These are phyloP conservation scores for Fusarium lateritium DNA, from an alignment of 2,329 filamentous ascomycete species.

Conservation along the genomic window DNA sequence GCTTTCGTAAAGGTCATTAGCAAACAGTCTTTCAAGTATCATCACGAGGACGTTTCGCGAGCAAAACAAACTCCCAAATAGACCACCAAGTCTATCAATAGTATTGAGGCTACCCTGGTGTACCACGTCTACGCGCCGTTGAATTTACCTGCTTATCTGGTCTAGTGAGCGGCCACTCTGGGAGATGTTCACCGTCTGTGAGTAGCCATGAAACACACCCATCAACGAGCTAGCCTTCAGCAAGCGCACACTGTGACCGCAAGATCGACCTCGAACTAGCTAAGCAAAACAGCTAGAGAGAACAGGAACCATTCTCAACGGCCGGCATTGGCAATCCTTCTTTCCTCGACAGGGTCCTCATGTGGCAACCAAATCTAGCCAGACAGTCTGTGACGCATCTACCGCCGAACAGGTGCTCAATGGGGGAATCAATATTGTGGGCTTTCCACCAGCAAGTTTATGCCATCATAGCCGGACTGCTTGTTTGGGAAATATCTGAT, in stretches of 20 bases:
- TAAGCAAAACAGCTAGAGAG: conserved; percentile 6
- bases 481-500: conserved; percentile 36
- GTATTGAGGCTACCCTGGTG: not conserved
- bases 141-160: not conserved
- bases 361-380: conserved; percentile 33
- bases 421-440: conserved; percentile 37
- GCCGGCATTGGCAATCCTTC: not conserved
- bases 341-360: conserved; percentile 1
- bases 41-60: conserved; percentile 3
- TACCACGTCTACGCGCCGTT: conserved; percentile 23
- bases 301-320: not conserved
- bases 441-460: conserved; percentile 39
- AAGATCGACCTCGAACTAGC: conserved; percentile 5
- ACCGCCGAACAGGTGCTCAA: conserved; percentile 26
- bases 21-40: not conserved
- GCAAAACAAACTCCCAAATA: not conserved
- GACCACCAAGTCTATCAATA: conserved; percentile 1
- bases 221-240: conserved; percentile 25
- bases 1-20: conserved; percentile 2
- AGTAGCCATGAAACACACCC: conserved; percentile 36
- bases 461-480: conserved; percentile 39
- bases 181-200: conserved; percentile 28
- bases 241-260: conserved; percentile 29
- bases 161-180: conserved; percentile 21
- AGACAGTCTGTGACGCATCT: conserved; percentile 21